Percentiles rank a stretch among this genome's conserved stretches.
Evolutionary conservation across 2,329 filamentous ascomycete species (phyloP).

Genomic region (Simplicillium aogashimaense): DNA sequence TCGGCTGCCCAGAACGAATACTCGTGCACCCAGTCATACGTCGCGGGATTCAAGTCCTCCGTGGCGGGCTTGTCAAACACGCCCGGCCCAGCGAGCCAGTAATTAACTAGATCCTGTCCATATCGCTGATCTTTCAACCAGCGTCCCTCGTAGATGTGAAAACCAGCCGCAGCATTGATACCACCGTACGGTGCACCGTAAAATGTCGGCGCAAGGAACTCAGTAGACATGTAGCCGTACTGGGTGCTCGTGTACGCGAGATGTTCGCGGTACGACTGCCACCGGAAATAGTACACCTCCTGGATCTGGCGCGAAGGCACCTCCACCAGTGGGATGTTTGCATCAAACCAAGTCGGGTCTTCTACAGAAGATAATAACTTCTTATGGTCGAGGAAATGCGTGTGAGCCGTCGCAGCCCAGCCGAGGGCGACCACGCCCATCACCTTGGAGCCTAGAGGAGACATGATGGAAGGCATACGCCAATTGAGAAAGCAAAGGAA

Average conservation of each 20-base stretch:
- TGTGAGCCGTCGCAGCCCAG: constrained; percentile 1
- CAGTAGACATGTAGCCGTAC: constrained; percentile 29
- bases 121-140: constrained; percentile 29
- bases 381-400: constrained; percentile 13
- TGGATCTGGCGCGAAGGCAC: constrained; percentile 26
- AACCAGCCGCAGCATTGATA: constrained; percentile 19
- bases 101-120: constrained; percentile 21
- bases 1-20: constrained; percentile 13
- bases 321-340: constrained; percentile 33
- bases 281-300: constrained; percentile 35
- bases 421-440: not conserved
- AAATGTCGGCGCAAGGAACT: constrained; percentile 29
- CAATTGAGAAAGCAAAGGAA: too few species aligned
- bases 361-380: constrained; percentile 10
- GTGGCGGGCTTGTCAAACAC: constrained; percentile 9
- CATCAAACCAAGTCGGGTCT: constrained; percentile 16
- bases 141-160: constrained; percentile 25
- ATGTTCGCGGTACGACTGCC: constrained; percentile 29
- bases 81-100: constrained; percentile 11
- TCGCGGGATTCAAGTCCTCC: constrained; percentile 9
- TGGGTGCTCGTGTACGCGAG: constrained; percentile 26
- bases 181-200: constrained; percentile 10
- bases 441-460: too few species aligned
- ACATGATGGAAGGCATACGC: too few species aligned
- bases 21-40: constrained; percentile 10